phyloP scores from a whole-genome alignment of 208 protist species.

The Leptomonas seymouri region DNA sequence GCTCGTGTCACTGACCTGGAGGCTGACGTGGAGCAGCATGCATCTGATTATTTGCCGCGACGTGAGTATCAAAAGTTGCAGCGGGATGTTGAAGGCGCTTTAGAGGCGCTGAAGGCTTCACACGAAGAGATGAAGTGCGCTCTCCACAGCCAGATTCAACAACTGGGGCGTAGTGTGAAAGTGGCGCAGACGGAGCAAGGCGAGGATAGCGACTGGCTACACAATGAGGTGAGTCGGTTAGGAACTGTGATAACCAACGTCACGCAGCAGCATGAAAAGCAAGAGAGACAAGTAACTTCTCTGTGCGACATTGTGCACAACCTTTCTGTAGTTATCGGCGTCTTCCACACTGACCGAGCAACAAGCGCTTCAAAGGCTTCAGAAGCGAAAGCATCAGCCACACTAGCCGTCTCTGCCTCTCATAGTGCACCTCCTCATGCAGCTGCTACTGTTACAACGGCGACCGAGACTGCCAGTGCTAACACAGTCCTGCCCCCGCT shows the following conservation, averaged over 20 bases:
- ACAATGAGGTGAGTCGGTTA: slow-evolving; percentile 29
- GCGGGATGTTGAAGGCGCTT: slow-evolving; percentile 11
- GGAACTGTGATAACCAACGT: slow-evolving; percentile 12
- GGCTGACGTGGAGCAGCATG: slow-evolving; percentile 9
- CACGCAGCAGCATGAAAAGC: slow-evolving; percentile 28
- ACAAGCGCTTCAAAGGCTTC: neutral
- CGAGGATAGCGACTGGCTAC: slow-evolving; percentile 37
- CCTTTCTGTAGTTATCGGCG: slow-evolving; percentile 35
- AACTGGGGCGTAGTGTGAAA: slow-evolving; percentile 8
- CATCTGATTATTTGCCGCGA: neutral
- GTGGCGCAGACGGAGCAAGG: slow-evolving; percentile 14
- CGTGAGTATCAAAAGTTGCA: slow-evolving; percentile 17
- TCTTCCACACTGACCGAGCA: slow-evolving; percentile 13
- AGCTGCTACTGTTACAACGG: neutral
- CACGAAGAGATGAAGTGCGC: neutral
- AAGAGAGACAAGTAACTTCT: slow-evolving; percentile 28
- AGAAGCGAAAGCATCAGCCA: neutral
- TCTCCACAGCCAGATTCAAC: slow-evolving; percentile 10
- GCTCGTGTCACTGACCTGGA: slow-evolving; percentile 15
- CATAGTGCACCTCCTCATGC: neutral
- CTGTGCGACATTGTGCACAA: slow-evolving; percentile 39
- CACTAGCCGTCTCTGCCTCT: neutral
- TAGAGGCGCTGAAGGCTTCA: neutral
- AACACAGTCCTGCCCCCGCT: neutral
- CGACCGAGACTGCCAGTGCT: neutral